Evolutionary conservation across 805 yeast species (phyloP).

Genomic region (Grigorovia transvaalensis): DNA sequence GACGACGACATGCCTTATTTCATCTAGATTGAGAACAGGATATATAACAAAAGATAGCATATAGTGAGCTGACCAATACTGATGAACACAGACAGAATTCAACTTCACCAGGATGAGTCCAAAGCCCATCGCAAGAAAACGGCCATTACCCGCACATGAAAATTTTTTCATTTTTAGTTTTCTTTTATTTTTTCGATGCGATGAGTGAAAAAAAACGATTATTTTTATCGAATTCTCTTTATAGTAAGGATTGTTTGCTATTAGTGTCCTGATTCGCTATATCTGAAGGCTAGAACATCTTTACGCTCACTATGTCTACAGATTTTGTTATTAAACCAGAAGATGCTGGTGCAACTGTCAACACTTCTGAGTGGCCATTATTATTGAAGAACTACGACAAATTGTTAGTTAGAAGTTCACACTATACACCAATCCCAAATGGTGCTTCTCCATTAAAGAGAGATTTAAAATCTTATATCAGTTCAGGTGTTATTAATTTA

Average conservation of each 20-base stretch:
- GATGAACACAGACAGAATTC: not conserved
- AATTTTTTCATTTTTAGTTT: too few species aligned
- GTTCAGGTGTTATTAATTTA: conserved; percentile 92
- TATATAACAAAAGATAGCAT: too few species aligned
- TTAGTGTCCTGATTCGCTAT: not conserved
- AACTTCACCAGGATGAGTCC: not conserved
- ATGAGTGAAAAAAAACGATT: not conserved
- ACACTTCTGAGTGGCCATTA: conserved; percentile 93
- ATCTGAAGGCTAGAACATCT: not conserved
- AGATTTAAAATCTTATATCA: conserved; percentile 79
- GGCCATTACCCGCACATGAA: not conserved
- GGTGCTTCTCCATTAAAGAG: conserved; percentile 93
- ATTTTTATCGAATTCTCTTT: not conserved
- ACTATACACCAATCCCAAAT: conserved; percentile 93
- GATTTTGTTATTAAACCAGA: conserved; percentile 85
- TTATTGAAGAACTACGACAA: conserved; percentile 89
- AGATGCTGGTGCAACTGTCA: conserved; percentile 61
- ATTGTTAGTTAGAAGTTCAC: conserved; percentile 88
- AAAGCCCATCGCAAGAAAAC: not conserved
- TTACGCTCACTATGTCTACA: conserved; percentile 38
- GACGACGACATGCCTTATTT: too few species aligned
- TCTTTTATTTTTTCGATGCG: not conserved
- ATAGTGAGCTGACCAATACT: too few species aligned
- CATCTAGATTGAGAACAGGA: too few species aligned
- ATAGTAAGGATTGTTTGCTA: not conserved